phyloP scores from a whole-genome alignment of 345 rosid genomes.

The Euphorbia pulcherrima region DNA sequence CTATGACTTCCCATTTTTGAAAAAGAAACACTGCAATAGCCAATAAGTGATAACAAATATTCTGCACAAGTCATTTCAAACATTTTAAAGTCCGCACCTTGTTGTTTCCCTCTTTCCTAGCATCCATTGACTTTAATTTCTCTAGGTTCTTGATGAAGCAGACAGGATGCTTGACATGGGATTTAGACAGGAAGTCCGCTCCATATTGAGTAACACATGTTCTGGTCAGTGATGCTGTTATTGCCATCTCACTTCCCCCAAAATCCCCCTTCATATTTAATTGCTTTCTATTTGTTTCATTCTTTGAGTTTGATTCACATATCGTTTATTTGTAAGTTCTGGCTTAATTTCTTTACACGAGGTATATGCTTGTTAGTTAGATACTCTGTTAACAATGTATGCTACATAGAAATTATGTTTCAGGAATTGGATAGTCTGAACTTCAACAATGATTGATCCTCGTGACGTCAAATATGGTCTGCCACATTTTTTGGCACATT shows the following conservation, averaged over 20 bases:
- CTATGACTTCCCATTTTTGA: neutral
- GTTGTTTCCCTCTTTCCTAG: neutral
- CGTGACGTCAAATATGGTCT: neutral
- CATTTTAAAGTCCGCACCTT: neutral
- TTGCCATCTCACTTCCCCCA: neutral
- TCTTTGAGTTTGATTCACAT: neutral
- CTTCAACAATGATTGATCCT: no score
- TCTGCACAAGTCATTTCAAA: neutral
- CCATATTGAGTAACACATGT: conserved; percentile 73
- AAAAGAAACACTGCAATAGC: neutral
- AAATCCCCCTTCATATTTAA: neutral
- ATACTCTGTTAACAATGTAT: neutral
- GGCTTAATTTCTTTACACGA: neutral
- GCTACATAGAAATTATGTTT: neutral
- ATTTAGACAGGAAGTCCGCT: conserved; percentile 82
- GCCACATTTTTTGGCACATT: neutral
- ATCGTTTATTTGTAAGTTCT: neutral
- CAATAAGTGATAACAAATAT: neutral
- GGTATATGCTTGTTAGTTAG: neutral
- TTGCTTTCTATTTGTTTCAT: neutral
- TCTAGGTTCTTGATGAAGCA: conserved; percentile 95
- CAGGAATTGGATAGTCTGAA: neutral
- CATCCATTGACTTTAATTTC: neutral
- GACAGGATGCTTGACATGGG: conserved; percentile 99
- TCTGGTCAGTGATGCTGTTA: conserved; percentile 45